These are phyloP conservation scores for Lasiosphaeria ovina DNA, from an alignment of 495 filamentous ascomycete genomes.

Conservation along the genomic window DNA sequence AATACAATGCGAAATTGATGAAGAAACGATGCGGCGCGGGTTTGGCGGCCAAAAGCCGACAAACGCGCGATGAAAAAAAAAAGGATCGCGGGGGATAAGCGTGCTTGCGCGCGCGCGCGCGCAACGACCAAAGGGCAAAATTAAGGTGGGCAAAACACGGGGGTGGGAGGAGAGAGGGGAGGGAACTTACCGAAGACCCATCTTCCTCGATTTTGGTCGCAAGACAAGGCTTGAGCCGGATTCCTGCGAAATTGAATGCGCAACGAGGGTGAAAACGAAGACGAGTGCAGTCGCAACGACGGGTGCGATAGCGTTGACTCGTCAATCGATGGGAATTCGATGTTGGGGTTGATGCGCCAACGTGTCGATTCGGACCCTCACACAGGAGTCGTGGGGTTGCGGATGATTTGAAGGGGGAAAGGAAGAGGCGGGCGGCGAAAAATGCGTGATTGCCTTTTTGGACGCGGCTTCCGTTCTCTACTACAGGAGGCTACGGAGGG, in stretches of 20 bases:
- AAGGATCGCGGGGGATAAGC: slow-evolving; percentile 13
- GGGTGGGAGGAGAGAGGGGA: slow-evolving; percentile 29
- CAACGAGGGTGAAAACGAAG: slow-evolving; percentile 14
- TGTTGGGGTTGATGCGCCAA: slow-evolving; percentile 28
- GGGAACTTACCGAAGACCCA: slow-evolving; percentile 78
- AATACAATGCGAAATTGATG: slow-evolving; percentile 10
- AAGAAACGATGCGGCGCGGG: slow-evolving; percentile 5
- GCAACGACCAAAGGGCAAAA: background rate
- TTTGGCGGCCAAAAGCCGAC: background rate
- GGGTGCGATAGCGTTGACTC: slow-evolving; percentile 22
- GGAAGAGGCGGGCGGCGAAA: slow-evolving; percentile 23
- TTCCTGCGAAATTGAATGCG: background rate
- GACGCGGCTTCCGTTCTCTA: slow-evolving; percentile 14
- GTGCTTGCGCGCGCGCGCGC: slow-evolving; percentile 17
- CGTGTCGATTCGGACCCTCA: slow-evolving; percentile 26
- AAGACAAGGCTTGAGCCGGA: background rate
- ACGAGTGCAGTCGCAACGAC: slow-evolving; percentile 22
- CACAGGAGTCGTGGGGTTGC: slow-evolving; percentile 33
- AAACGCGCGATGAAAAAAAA: slow-evolving; percentile 14
- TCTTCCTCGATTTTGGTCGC: slow-evolving; percentile 37
- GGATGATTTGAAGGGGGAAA: slow-evolving; percentile 28
- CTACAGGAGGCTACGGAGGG: background rate
- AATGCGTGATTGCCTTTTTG: slow-evolving; percentile 25
- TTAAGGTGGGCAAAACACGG: slow-evolving; percentile 18
- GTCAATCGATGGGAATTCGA: slow-evolving; percentile 30